These are phyloP conservation scores for Corchorus capsularis DNA, from an alignment of 345 rosid genomes.

Conservation along the genomic window DNA sequence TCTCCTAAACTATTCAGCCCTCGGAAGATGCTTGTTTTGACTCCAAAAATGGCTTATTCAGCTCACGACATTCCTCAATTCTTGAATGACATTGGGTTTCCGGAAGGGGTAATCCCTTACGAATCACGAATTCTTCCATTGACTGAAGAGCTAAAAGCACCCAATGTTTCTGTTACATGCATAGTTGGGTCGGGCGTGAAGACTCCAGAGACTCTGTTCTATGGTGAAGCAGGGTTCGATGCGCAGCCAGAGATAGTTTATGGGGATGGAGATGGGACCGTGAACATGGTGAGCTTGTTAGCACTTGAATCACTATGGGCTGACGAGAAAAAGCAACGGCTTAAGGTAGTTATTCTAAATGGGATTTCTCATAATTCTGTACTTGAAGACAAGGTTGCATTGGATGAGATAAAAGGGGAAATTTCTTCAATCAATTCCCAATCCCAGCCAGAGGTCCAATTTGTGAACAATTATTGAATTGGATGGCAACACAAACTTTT, in stretches of 20 bases:
- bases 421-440: constrained; percentile 54
- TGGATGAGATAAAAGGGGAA: constrained; percentile 45
- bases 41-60: constrained; percentile 52
- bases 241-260: constrained; percentile 58
- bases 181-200: constrained; percentile 58
- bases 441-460: constrained; percentile 7
- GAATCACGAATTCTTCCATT: constrained; percentile 59
- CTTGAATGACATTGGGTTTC: constrained; percentile 63
- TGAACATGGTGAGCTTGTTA: constrained; percentile 63
- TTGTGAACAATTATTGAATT: not conserved
- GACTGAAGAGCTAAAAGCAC: constrained; percentile 33
- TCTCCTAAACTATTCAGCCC: constrained; percentile 46
- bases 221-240: constrained; percentile 55
- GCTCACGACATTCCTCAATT: constrained; percentile 49
- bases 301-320: constrained; percentile 54
- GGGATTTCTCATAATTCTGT: constrained; percentile 67
- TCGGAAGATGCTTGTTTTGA: constrained; percentile 45
- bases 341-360: constrained; percentile 42
- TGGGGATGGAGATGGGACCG: constrained; percentile 94
- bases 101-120: constrained; percentile 61
- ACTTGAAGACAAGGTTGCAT: constrained; percentile 49
- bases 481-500: not conserved
- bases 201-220: constrained; percentile 63
- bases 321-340: constrained; percentile 34
- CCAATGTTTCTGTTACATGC: constrained; percentile 69